Evolutionary conservation across 2,329 filamentous ascomycete genomes (phyloP), one percentile per base, ranked within the genome.

Genomic region (Aspergillus hiratsukae): DNA sequence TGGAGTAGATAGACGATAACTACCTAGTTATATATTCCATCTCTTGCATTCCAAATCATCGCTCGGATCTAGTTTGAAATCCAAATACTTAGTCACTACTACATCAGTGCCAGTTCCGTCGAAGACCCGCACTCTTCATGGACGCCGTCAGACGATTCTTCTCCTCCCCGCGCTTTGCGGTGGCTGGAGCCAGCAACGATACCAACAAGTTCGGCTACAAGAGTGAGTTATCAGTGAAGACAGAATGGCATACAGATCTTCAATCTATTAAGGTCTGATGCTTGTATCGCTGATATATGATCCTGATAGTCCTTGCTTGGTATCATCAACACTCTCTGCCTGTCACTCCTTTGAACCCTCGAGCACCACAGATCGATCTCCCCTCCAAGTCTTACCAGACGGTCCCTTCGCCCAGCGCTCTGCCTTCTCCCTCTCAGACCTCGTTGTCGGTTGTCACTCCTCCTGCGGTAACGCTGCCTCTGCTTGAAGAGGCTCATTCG

Each of bases 141-240:
- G 67, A 68, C 19, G 83, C 88, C 48, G 86, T 91, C 48, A 86
- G 85, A 61, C 81, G 81, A 11, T 97, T 97, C 81, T 96, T 97
- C 78, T 81, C 84, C 3, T 88, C 87, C 7, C 84, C 87, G 27
- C 80, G 83, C 63, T 96, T 93, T 72, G 92, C 93, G 57, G 93
- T 97, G 28, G 91, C 92, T 21, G 93, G 93, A 66, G 93, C 93
- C 40, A 93, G 88, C 71, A 89, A 89, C 52, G 91, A 96, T 75
- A 80, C 88, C 43, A 78, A 81, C 70, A 97, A 96, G 74, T 97
- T 89, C 69, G 93, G 94, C 25, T 88, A 96, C 75, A 92, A 91
- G 79, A 86, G 91, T 92, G 74, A 56, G 78, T 68, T 27, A 21
- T 46, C 3, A 46, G 2, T 23, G 43, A 23, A 46, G 21, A 27